Evolutionary conservation across 345 rosid species (phyloP).

Genomic region (Bruguiera parviflora): DNA sequence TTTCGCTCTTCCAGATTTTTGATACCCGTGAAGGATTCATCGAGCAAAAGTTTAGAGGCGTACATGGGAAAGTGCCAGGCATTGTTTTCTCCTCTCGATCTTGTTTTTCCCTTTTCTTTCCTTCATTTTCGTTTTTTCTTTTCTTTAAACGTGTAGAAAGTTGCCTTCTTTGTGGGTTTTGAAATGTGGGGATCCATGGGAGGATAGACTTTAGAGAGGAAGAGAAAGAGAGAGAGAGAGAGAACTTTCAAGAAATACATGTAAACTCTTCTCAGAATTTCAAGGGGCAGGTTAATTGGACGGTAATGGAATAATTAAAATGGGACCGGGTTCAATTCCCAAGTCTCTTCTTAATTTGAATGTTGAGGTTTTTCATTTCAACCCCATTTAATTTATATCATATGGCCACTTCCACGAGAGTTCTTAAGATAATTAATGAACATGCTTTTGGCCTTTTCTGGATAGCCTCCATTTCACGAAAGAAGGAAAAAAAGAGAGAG

Average conservation of each 20-base stretch:
- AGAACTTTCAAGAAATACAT: background rate
- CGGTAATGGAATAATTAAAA: background rate
- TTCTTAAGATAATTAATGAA: no score
- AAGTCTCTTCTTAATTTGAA: no score
- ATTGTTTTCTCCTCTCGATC: constrained; percentile 16
- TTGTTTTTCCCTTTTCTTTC: background rate
- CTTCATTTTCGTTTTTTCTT: background rate
- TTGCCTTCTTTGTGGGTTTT: background rate
- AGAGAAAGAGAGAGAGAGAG: background rate
- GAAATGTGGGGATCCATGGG: background rate
- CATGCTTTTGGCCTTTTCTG: background rate
- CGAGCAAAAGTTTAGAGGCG: constrained; percentile 33
- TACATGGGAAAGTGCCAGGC: constrained; percentile 65
- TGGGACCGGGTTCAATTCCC: no score
- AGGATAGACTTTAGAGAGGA: background rate
- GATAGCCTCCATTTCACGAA: no score
- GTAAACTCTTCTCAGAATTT: background rate
- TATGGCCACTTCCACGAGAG: no score
- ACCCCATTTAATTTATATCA: no score
- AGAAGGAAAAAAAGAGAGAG: no score
- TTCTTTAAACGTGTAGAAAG: background rate
- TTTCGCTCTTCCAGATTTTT: background rate
- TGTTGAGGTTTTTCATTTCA: no score
- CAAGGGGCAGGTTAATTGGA: constrained; percentile 4
- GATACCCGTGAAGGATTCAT: constrained; percentile 12